Percentiles rank a stretch among this genome's conserved stretches.
These are phyloP conservation scores for Capronia americana DNA, from an alignment of 2,329 filamentous ascomycete genomes.

Conservation along the genomic window DNA sequence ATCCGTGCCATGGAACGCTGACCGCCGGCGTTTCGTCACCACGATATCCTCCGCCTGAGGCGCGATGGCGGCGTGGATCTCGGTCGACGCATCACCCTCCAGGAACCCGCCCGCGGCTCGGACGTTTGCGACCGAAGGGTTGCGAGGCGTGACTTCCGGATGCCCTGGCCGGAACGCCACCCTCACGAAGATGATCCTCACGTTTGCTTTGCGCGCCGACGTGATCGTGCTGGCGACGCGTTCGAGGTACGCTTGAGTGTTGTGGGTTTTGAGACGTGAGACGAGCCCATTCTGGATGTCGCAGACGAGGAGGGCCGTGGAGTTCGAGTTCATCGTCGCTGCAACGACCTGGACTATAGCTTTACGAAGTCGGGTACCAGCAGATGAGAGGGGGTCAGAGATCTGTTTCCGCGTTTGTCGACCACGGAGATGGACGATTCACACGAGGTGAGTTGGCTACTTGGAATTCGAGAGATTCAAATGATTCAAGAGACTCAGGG, in stretches of 20 bases:
- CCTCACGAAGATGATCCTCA: slow-evolving; percentile 9
- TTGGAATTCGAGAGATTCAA: neutral
- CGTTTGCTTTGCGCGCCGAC: neutral
- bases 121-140: neutral
- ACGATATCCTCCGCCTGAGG: slow-evolving; percentile 2
- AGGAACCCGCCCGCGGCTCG: slow-evolving; percentile 7
- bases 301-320: slow-evolving; percentile 18
- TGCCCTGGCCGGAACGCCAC: slow-evolving; percentile 13
- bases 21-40: slow-evolving; percentile 21
- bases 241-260: slow-evolving; percentile 10
- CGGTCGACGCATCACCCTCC: slow-evolving; percentile 9
- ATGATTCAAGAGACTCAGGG: neutral
- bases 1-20: slow-evolving; percentile 21
- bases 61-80: slow-evolving; percentile 11
- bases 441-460: neutral
- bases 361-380: neutral
- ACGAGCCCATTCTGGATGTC: slow-evolving; percentile 24
- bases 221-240: slow-evolving; percentile 10
- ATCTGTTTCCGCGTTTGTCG: too few species aligned
- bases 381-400: neutral
- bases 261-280: neutral
- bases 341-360: neutral
- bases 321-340: slow-evolving; percentile 4
- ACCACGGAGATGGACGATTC: neutral
- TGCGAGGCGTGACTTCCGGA: slow-evolving; percentile 11